Evolutionary conservation across 1,284 basidiomycete genomes (phyloP).

Genomic region (Agaricales sp.): DNA sequence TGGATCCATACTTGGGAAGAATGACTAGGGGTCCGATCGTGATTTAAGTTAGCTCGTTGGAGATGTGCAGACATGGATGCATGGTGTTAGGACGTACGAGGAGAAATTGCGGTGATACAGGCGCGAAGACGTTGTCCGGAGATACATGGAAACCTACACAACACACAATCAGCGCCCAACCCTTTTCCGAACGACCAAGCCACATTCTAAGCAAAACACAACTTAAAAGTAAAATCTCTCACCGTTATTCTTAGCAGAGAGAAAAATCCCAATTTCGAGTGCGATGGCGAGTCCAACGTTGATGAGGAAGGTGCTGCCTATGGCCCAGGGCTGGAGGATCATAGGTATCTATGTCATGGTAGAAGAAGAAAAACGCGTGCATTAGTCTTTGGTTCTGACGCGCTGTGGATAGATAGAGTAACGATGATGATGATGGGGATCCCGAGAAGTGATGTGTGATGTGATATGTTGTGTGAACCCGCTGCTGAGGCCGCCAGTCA

Average conservation of each 20-base stretch:
- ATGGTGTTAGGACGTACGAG: conserved; percentile 29
- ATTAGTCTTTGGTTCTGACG: too few species aligned
- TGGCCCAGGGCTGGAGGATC: not conserved
- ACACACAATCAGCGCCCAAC: conserved; percentile 3
- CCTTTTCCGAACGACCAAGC: too few species aligned
- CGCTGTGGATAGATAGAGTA: too few species aligned
- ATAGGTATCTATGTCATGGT: too few species aligned
- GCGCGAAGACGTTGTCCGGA: conserved; percentile 32
- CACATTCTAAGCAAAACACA: conserved; percentile 1
- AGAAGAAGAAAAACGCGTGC: too few species aligned
- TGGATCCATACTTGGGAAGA: conserved; percentile 35
- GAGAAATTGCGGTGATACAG: conserved; percentile 43
- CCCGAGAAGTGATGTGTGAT: too few species aligned
- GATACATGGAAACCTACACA: conserved; percentile 42
- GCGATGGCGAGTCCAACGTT: conserved; percentile 30
- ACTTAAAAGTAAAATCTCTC: conserved; percentile 7
- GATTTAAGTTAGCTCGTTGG: conserved; percentile 4
- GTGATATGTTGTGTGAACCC: too few species aligned
- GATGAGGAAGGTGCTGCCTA: not conserved
- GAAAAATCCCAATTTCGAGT: conserved; percentile 31
- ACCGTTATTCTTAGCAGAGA: conserved; percentile 37
- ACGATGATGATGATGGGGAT: too few species aligned
- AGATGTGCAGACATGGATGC: not conserved
- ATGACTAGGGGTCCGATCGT: conserved; percentile 29
- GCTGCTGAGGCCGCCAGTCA: too few species aligned